Evolutionary conservation across 495 filamentous ascomycete species (phyloP).

Genomic region (Copromyces sp.): DNA sequence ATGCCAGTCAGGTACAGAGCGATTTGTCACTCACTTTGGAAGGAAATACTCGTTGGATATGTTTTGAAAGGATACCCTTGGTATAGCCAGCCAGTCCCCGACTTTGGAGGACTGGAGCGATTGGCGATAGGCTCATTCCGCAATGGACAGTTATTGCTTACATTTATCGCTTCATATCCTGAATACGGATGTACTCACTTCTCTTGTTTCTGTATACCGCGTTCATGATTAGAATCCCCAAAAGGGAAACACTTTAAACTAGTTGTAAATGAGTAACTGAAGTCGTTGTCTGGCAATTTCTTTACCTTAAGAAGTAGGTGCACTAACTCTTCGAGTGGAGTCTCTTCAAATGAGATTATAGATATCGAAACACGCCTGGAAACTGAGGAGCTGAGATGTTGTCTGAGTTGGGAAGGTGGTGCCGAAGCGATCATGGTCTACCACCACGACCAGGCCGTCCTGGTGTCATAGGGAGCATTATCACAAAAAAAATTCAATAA

Average conservation of each 20-base stretch:
- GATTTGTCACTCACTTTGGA: not conserved
- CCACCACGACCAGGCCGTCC: not conserved
- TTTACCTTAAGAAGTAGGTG: too few relatives aligned
- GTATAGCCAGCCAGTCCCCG: not conserved
- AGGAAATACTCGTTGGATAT: not conserved
- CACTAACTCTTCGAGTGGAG: too few relatives aligned
- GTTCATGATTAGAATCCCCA: too few relatives aligned
- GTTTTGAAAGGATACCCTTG: not conserved
- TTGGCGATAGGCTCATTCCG: not conserved
- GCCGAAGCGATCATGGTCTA: not conserved
- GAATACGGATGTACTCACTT: too few relatives aligned
- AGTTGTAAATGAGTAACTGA: too few relatives aligned
- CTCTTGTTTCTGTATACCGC: too few relatives aligned
- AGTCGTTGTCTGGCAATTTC: too few relatives aligned
- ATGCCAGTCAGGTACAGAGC: not conserved
- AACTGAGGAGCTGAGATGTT: too few relatives aligned
- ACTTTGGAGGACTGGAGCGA: not conserved
- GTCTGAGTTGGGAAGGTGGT: not conserved
- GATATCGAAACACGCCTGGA: too few relatives aligned
- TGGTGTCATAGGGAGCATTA: not conserved
- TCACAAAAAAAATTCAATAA: fast-evolving
- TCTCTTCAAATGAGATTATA: too few relatives aligned
- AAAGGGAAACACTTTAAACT: too few relatives aligned
- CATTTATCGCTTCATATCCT: too few relatives aligned
- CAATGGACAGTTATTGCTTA: not conserved